Percentiles rank a stretch among this genome's conserved stretches.
Evolutionary conservation across 1,284 basidiomycete species (phyloP).

Genomic region (Melampsora americana): DNA sequence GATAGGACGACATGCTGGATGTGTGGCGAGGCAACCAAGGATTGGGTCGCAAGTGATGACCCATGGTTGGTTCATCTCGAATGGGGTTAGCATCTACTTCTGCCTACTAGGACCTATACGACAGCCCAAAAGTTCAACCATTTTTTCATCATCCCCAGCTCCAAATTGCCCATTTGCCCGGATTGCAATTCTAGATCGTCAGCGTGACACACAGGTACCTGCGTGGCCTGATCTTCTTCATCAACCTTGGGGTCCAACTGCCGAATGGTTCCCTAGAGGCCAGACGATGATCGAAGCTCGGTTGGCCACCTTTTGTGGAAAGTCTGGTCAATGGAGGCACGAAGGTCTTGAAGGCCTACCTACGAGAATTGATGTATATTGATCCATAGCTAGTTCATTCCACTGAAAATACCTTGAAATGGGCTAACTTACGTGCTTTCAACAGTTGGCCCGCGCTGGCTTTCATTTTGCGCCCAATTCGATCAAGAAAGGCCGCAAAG

Average conservation of each 20-base stretch:
- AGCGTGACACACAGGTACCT: slow-evolving; percentile 24
- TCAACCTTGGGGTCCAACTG: slow-evolving; percentile 15
- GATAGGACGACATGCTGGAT: slow-evolving; percentile 37
- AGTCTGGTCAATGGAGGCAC: slow-evolving; percentile 21
- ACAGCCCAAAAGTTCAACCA: background rate
- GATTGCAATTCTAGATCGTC: slow-evolving; percentile 17
- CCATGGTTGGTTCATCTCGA: slow-evolving; percentile 8
- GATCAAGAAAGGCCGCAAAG: slow-evolving; percentile 33
- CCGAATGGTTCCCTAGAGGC: slow-evolving; percentile 26
- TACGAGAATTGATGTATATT: slow-evolving; percentile 18
- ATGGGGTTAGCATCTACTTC: slow-evolving; percentile 4
- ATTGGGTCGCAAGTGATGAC: no score
- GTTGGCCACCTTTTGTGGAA: slow-evolving; percentile 29
- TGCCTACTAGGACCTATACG: background rate
- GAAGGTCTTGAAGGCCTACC: slow-evolving; percentile 20
- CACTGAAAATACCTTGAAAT: background rate
- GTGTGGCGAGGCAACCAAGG: slow-evolving; percentile 26
- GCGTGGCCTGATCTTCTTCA: slow-evolving; percentile 25
- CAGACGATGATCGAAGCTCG: slow-evolving; percentile 10
- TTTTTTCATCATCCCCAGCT: slow-evolving; percentile 3
- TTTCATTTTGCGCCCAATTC: slow-evolving; percentile 30
- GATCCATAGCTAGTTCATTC: background rate
- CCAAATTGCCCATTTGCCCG: slow-evolving; percentile 30
- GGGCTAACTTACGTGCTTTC: background rate
- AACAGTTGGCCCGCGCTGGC: slow-evolving; percentile 23